Evolutionary conservation across 257 asterid species (phyloP).

Genomic region (Nicotiana attenuata): DNA sequence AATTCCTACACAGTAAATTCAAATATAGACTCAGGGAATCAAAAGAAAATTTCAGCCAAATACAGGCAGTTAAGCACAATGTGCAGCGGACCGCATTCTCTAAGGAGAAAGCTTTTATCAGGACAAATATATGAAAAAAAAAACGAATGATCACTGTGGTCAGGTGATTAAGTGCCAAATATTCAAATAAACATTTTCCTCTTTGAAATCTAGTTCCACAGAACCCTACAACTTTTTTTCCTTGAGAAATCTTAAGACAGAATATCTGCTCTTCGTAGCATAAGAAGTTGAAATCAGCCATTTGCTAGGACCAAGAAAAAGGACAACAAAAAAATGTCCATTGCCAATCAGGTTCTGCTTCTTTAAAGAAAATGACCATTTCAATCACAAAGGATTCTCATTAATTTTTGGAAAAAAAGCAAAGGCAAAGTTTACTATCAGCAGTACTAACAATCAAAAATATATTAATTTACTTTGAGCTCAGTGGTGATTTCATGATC

Average conservation of each 20-base stretch:
- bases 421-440: neutral
- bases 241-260: neutral
- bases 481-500: neutral
- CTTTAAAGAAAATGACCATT: neutral
- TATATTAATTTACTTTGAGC: neutral
- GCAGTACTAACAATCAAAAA: neutral
- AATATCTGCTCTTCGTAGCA: neutral
- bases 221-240: neutral
- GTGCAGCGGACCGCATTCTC: neutral
- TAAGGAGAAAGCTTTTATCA: neutral
- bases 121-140: neutral
- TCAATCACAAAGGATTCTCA: neutral
- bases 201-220: neutral
- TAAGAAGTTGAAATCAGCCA: neutral
- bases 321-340: neutral
- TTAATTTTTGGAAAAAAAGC: neutral
- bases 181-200: neutral
- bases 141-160: neutral
- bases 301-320: neutral
- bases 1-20: conserved; percentile 14
- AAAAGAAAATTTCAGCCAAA: neutral
- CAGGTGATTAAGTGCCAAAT: neutral
- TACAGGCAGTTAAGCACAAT: neutral
- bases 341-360: neutral
- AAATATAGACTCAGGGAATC: neutral